Evolutionary conservation across 2,329 filamentous ascomycete species (phyloP).

Genomic region (Colletotrichum tamarilloi): DNA sequence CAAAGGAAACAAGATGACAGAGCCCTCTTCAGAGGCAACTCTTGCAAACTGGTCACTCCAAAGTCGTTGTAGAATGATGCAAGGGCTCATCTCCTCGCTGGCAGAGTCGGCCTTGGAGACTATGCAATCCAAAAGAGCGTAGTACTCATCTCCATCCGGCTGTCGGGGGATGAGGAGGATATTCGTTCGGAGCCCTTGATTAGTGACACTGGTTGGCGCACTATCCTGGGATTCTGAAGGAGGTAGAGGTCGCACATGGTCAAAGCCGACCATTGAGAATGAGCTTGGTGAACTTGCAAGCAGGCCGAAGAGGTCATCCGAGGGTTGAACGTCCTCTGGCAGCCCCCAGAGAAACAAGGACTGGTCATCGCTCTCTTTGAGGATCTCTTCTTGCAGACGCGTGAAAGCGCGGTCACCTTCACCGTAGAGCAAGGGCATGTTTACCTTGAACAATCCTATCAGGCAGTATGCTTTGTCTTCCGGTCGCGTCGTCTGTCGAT

Average conservation of each 20-base stretch:
- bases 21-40: not conserved
- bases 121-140: conserved; percentile 14
- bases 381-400: conserved; percentile 33
- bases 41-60: conserved; percentile 24
- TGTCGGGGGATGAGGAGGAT: conserved; percentile 1
- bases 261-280: not conserved
- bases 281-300: not conserved
- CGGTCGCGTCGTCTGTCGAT: conserved; percentile 36
- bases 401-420: conserved; percentile 41
- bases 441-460: conserved; percentile 43
- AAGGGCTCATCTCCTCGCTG: not conserved
- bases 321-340: not conserved
- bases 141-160: not conserved
- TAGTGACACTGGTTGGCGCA: conserved; percentile 1
- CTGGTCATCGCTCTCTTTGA: conserved; percentile 22
- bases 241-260: not conserved
- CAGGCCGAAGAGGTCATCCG: not conserved
- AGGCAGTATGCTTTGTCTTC: conserved; percentile 44
- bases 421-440: conserved; percentile 43
- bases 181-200: conserved; percentile 8
- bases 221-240: conserved; percentile 1
- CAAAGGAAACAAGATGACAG: not conserved
- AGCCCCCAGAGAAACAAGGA: conserved; percentile 22
- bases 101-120: not conserved
- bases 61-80: not conserved